Percentiles rank a stretch among this genome's conserved stretches.
Conservation (phyloP, 805 yeast genomes). For the Candida quercuum region DNA sequence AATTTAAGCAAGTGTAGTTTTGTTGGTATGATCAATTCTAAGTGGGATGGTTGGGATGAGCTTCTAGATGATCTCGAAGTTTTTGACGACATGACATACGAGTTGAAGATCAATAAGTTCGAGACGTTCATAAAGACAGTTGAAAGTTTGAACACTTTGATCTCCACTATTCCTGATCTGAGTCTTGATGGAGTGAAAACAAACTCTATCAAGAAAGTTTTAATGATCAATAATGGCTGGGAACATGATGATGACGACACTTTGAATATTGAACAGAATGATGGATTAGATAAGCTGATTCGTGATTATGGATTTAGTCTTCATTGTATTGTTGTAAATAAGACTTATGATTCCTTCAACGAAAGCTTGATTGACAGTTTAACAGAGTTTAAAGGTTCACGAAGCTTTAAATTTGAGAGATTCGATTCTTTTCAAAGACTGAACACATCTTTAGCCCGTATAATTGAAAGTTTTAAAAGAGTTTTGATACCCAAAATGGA, state of each 20-base stretch:
- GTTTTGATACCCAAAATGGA: slow-evolving; percentile 7
- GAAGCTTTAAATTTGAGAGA: slow-evolving; percentile 10
- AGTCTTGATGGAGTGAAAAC: background rate
- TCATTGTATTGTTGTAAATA: slow-evolving; percentile 7
- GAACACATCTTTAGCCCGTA: background rate
- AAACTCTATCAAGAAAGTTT: background rate
- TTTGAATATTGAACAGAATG: background rate
- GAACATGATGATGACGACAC: background rate
- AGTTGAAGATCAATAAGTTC: slow-evolving; percentile 2
- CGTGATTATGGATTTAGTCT: slow-evolving; percentile 7
- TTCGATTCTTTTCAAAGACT: slow-evolving; percentile 3
- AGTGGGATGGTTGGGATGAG: slow-evolving; percentile 47
- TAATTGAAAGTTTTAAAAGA: slow-evolving; percentile 9
- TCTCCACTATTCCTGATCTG: slow-evolving; percentile 5
- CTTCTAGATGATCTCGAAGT: slow-evolving; percentile 33
- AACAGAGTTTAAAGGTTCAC: slow-evolving; percentile 3
- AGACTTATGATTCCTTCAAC: slow-evolving; percentile 7
- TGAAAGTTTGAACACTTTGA: slow-evolving; percentile 4
- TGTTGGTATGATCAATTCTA: slow-evolving; percentile 38
- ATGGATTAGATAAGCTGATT: background rate
- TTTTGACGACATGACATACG: slow-evolving; percentile 4
- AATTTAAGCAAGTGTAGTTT: slow-evolving; percentile 35
- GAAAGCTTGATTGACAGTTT: slow-evolving; percentile 1
- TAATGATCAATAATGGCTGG: slow-evolving; percentile 1
- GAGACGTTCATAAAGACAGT: background rate